Percentiles rank a stretch among this genome's conserved stretches.
Evolutionary conservation across 345 rosid species (phyloP).

Genomic region (Lagerstroemia speciosa): DNA sequence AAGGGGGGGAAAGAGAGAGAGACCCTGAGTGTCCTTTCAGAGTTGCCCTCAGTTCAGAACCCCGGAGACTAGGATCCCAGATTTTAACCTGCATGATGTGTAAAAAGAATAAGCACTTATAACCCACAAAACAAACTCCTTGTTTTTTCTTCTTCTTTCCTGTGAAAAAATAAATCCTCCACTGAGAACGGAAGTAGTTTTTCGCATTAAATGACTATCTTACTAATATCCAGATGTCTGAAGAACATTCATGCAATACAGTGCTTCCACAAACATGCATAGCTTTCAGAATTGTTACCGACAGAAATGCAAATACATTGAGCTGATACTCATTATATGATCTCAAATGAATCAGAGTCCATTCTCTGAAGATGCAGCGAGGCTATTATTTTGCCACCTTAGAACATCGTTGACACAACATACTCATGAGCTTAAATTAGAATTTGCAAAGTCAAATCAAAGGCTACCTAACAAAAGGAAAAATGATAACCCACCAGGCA

Average conservation of each 20-base stretch:
- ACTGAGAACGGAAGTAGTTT: not conserved
- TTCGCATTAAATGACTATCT: not conserved
- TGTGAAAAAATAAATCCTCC: not conserved
- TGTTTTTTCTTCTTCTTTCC: not conserved
- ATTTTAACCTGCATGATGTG: slow-evolving; percentile 61
- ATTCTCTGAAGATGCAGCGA: not conserved
- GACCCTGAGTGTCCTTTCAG: slow-evolving; percentile 90
- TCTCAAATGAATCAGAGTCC: not conserved
- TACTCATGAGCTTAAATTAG: not conserved
- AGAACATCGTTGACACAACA: not conserved
- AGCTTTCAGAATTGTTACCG: not conserved
- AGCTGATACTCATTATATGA: not conserved
- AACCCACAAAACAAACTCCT: not conserved
- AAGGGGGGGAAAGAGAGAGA: slow-evolving; percentile 10
- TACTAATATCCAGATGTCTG: not conserved
- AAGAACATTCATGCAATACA: not conserved
- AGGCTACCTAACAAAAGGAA: not conserved
- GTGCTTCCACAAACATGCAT: not conserved
- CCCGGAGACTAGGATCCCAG: slow-evolving; percentile 99
- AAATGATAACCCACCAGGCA: slow-evolving; percentile 45
- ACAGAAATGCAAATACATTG: not conserved
- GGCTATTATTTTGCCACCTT: not conserved
- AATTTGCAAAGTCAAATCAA: not conserved
- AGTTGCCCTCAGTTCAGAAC: slow-evolving; percentile 93
- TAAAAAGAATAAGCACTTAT: not conserved